phyloP scores from a whole-genome alignment of 306 rosid genomes.

The Herpetospermum pedunculosum region DNA sequence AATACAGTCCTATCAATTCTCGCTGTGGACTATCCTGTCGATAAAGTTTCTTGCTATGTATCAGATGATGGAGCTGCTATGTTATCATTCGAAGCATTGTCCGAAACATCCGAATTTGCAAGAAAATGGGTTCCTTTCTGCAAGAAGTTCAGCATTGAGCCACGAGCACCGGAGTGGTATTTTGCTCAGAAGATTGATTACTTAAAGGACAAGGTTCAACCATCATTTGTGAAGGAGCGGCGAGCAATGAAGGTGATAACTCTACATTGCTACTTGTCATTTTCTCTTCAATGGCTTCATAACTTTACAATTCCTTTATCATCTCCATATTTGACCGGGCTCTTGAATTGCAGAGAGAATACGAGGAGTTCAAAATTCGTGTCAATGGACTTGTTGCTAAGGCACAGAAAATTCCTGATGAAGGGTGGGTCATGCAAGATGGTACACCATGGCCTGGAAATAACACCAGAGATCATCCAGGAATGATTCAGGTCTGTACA shows the following conservation, averaged over 20 bases:
- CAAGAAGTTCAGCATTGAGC: slow-evolving; percentile 79
- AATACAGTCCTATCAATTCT: slow-evolving; percentile 93
- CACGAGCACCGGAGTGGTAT: slow-evolving; percentile 98
- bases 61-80: slow-evolving; percentile 99
- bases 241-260: slow-evolving; percentile 84
- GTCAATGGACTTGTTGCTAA: slow-evolving; percentile 78
- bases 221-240: slow-evolving; percentile 94
- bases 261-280: not conserved
- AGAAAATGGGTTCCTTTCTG: slow-evolving; percentile 95
- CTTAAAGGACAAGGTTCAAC: slow-evolving; percentile 86
- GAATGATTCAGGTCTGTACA: slow-evolving; percentile 85
- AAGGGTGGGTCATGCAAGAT: slow-evolving; percentile 99
- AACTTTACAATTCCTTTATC: not conserved
- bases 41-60: slow-evolving; percentile 94
- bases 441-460: slow-evolving; percentile 99
- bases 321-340: not conserved
- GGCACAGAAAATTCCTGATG: slow-evolving; percentile 82
- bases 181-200: slow-evolving; percentile 88
- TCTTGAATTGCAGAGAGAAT: slow-evolving; percentile 63
- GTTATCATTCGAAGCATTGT: slow-evolving; percentile 90
- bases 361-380: slow-evolving; percentile 90
- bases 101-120: slow-evolving; percentile 89
- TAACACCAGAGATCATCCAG: slow-evolving; percentile 96
- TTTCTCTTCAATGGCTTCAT: slow-evolving; percentile 6
- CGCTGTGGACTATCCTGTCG: slow-evolving; percentile 91